phyloP scores from a whole-genome alignment of 306 rosid species.

The Herpetospermum pedunculosum region DNA sequence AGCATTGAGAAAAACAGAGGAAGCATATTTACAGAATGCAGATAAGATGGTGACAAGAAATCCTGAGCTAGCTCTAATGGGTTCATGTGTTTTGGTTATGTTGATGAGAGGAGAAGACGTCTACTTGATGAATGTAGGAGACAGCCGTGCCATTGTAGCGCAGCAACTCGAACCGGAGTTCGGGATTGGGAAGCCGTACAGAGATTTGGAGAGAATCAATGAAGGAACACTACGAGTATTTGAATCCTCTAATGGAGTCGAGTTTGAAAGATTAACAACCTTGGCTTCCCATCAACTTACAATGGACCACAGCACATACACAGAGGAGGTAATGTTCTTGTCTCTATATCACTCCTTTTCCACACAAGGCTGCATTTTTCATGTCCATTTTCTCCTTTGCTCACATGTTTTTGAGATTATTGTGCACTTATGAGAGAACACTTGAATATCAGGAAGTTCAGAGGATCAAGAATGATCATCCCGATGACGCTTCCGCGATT shows the following conservation, averaged over 20 bases:
- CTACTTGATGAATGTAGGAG: constrained; percentile 85
- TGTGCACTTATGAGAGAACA: not conserved
- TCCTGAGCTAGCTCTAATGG: constrained; percentile 81
- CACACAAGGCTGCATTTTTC: not conserved
- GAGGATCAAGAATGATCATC: constrained; percentile 62
- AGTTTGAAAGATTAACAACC: constrained; percentile 3
- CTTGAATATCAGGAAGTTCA: constrained; percentile 43
- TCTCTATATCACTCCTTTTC: not conserved
- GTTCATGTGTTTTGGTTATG: constrained; percentile 90
- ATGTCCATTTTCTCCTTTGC: not conserved
- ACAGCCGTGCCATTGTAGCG: constrained; percentile 63
- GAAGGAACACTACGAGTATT: constrained; percentile 18
- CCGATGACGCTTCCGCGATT: constrained; percentile 52
- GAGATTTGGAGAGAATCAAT: constrained; percentile 17
- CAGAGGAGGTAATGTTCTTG: constrained; percentile 39
- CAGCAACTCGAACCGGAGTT: constrained; percentile 15
- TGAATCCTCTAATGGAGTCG: constrained; percentile 16
- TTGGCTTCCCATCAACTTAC: constrained; percentile 51
- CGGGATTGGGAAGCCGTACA: constrained; percentile 1
- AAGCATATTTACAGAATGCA: constrained; percentile 30
- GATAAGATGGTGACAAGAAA: constrained; percentile 36
- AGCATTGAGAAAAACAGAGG: constrained; percentile 52
- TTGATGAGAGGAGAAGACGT: constrained; percentile 75
- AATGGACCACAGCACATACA: constrained; percentile 50
- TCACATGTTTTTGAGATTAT: not conserved